Evolutionary conservation across 2,329 filamentous ascomycete species (phyloP), one percentile per base, ranked within the genome.

Genomic region (Aspergillus unguis): DNA sequence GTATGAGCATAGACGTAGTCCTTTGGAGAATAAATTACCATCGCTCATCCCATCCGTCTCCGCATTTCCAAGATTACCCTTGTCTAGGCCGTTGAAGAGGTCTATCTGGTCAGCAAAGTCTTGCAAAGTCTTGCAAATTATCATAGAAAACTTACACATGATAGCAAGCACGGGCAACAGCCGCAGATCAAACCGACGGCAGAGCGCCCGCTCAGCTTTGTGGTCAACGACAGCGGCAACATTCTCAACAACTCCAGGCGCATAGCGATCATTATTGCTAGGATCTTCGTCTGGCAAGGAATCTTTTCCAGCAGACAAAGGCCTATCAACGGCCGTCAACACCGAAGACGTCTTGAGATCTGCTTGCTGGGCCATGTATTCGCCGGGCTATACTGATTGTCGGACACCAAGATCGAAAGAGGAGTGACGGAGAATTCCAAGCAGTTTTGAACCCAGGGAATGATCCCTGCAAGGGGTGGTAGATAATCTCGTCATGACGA

Each of bases 131-230:
- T 26, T 35, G 8, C 3, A 5, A 36, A 26, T n/a, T n/a, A 11
- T 10, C 5, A 2, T 29, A 9, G 7, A 2, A 42, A 7, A 62
- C 70, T 50, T 60, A 74, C 71, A 85, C 81, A 85, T 84, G 23
- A 83, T 57, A 1, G 81, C 79, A 8, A 85, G 66, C 27, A 83
- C 73, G 1, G 82, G 82, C n/a, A 85, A 66, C 43, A 85, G 51
- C 6, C 71, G 66, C 48, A 71, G 48, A 50, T 74, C 71, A 58
- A 85, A 80, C 56, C 82, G 82, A 64, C 77, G 76, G 48, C 80
- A 78, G 10, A 85, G 68, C 26, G 68, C 68, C 33, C 75, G 64
- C 57, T 80, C 78, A 5, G 76, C 76, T 42, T 72, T 70, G 35
- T 74, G 70, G 56, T 78, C 76, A 31, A 77, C 58, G 5, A 71